Percentiles rank a stretch among this genome's conserved stretches.
These are phyloP conservation scores for Candida incommunis DNA, from an alignment of 805 yeast genomes.

Conservation along the genomic window DNA sequence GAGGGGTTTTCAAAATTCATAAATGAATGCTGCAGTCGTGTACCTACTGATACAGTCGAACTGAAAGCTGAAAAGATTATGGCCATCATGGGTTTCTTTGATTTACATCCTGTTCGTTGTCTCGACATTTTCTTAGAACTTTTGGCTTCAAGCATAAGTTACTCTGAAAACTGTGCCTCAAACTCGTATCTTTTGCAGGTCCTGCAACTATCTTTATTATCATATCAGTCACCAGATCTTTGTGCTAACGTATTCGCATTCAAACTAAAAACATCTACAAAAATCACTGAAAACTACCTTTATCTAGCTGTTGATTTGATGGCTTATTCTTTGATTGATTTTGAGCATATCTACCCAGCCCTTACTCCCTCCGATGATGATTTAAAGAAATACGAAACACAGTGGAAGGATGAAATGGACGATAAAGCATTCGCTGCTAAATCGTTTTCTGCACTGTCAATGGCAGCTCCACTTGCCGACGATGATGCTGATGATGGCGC, in stretches of 20 bases:
- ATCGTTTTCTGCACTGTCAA: slow-evolving; percentile 55
- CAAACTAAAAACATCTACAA: slow-evolving; percentile 22
- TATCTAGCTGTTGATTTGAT: slow-evolving; percentile 41
- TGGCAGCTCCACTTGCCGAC: slow-evolving; percentile 70
- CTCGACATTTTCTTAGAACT: slow-evolving; percentile 50
- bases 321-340: slow-evolving; percentile 50
- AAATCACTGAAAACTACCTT: slow-evolving; percentile 29
- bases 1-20: slow-evolving; percentile 65
- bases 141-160: no score
- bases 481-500: slow-evolving; percentile 42
- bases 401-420: slow-evolving; percentile 34
- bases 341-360: slow-evolving; percentile 44
- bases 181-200: slow-evolving; percentile 37
- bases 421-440: slow-evolving; percentile 30
- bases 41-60: slow-evolving; percentile 26
- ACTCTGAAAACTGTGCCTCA: slow-evolving; percentile 27
- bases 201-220: slow-evolving; percentile 38
- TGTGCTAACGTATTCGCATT: slow-evolving; percentile 30
- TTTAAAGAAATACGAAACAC: slow-evolving; percentile 29
- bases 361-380: slow-evolving; percentile 38
- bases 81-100: slow-evolving; percentile 56
- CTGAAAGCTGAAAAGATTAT: slow-evolving; percentile 36
- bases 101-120: slow-evolving; percentile 57
- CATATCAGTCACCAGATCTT: slow-evolving; percentile 21
- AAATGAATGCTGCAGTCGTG: slow-evolving; percentile 30